Conservation (phyloP, 306 rosid species). For the Prunus padus region DNA sequence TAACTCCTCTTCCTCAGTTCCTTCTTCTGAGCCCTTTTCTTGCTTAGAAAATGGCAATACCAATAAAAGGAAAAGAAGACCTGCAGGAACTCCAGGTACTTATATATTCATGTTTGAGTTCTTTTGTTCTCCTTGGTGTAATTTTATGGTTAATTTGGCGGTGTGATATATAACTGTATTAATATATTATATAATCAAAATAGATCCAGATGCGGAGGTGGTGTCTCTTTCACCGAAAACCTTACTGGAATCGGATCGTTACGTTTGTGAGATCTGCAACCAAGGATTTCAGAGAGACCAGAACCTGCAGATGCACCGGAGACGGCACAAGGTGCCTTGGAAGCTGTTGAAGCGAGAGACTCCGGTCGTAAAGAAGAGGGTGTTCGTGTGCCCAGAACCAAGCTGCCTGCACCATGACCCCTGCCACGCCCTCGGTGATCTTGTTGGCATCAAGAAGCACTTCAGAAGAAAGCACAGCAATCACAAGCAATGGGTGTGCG, state of each 20-base stretch:
- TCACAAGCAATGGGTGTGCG: constrained; percentile 97
- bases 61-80: constrained; percentile 86
- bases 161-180: background rate
- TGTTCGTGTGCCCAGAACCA: constrained; percentile 95
- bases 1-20: constrained; percentile 58
- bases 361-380: constrained; percentile 77
- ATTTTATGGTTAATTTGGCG: background rate
- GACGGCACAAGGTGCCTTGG: constrained; percentile 98
- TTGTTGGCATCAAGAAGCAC: constrained; percentile 94
- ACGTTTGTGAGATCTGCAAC: constrained; percentile 99
- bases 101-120: background rate
- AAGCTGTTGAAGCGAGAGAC: constrained; percentile 90
- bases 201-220: constrained; percentile 99
- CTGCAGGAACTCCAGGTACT: constrained; percentile 97
- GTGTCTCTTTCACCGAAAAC: constrained; percentile 97
- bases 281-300: constrained; percentile 99
- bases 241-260: constrained; percentile 91
- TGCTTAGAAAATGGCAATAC: constrained; percentile 55
- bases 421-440: constrained; percentile 94
- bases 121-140: background rate
- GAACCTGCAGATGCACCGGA: constrained; percentile 97
- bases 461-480: constrained; percentile 90
- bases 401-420: constrained; percentile 96
- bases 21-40: constrained; percentile 72
- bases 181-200: background rate